phyloP scores from a whole-genome alignment of 2,329 filamentous ascomycete genomes.

The Aureobasidium melanogenum region DNA sequence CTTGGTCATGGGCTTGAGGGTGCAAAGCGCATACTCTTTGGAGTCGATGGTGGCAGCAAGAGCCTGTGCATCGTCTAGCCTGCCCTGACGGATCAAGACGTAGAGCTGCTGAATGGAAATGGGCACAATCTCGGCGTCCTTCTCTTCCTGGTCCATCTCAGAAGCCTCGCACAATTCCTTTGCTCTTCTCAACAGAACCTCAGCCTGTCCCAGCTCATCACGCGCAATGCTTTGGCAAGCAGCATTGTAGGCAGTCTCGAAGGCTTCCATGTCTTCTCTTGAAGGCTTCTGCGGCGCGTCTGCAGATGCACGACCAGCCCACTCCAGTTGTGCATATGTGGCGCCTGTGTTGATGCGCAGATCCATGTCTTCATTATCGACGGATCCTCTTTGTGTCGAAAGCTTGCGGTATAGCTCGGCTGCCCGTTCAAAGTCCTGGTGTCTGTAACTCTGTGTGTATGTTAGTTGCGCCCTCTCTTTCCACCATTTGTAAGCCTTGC shows the following conservation, averaged over 20 bases:
- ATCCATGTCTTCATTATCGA: conserved; percentile 60
- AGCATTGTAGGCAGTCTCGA: conserved; percentile 74
- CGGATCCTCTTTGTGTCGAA: conserved; percentile 34
- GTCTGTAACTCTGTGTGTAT: conserved; percentile 51
- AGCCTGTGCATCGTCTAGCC: conserved; percentile 54
- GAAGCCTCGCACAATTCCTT: conserved; percentile 58
- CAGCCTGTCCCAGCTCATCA: conserved; percentile 56
- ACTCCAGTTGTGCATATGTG: conserved; percentile 62
- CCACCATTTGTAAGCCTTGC: background rate
- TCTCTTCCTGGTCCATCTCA: conserved; percentile 58
- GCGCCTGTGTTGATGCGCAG: conserved; percentile 68
- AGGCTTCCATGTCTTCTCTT: conserved; percentile 60
- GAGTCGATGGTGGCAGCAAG: conserved; percentile 55
- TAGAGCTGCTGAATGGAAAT: conserved; percentile 71
- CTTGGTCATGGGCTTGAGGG: background rate
- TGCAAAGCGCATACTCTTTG: conserved; percentile 45
- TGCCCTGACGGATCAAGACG: conserved; percentile 58
- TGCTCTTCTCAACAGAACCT: conserved; percentile 60
- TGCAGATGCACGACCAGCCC: conserved; percentile 49
- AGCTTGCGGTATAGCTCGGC: conserved; percentile 55
- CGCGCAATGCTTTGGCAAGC: conserved; percentile 65
- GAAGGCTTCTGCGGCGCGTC: conserved; percentile 44
- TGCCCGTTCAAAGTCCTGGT: conserved; percentile 63
- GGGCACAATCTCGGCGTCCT: conserved; percentile 62
- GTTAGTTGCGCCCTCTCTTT: background rate